Conservation (phyloP, 2,329 filamentous ascomycete genomes). For the Calonectria fujianensis region DNA sequence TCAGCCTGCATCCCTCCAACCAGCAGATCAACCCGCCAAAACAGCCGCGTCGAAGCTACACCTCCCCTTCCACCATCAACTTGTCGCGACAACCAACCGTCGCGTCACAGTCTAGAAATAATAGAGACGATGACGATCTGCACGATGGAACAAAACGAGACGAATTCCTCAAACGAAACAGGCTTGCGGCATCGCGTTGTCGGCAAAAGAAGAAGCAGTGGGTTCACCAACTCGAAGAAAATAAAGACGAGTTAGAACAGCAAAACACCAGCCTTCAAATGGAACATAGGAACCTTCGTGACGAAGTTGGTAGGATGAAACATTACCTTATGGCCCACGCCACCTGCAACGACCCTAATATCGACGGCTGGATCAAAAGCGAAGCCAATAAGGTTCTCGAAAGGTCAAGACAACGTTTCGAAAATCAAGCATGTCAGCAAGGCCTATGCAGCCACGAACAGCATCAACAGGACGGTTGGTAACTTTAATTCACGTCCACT, state of each 20-base stretch:
- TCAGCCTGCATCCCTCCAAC: slow-evolving; percentile 16
- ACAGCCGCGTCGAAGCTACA: slow-evolving; percentile 22
- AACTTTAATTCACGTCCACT: too few relatives aligned
- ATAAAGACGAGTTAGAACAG: slow-evolving; percentile 65
- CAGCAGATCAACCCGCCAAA: slow-evolving; percentile 16
- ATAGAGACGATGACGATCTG: slow-evolving; percentile 30
- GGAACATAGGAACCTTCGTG: slow-evolving; percentile 65
- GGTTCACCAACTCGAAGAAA: slow-evolving; percentile 69
- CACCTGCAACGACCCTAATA: slow-evolving; percentile 71
- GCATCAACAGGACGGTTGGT: background rate
- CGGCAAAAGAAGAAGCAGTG: slow-evolving; percentile 79
- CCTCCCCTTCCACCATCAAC: background rate
- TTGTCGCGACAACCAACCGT: slow-evolving; percentile 34
- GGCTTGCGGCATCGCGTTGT: slow-evolving; percentile 84
- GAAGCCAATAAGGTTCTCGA: slow-evolving; percentile 71
- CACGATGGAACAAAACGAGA: slow-evolving; percentile 67
- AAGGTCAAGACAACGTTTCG: slow-evolving; percentile 37
- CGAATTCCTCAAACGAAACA: slow-evolving; percentile 81
- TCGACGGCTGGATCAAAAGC: slow-evolving; percentile 72
- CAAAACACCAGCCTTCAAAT: slow-evolving; percentile 65
- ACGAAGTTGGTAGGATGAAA: slow-evolving; percentile 69
- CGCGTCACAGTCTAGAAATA: slow-evolving; percentile 43
- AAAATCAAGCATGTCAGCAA: background rate
- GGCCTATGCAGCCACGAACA: background rate
- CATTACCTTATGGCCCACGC: slow-evolving; percentile 72